These are phyloP conservation scores for Boletus rubescentipes DNA, from an alignment of 768 basidiomycete genomes.

Conservation along the genomic window DNA sequence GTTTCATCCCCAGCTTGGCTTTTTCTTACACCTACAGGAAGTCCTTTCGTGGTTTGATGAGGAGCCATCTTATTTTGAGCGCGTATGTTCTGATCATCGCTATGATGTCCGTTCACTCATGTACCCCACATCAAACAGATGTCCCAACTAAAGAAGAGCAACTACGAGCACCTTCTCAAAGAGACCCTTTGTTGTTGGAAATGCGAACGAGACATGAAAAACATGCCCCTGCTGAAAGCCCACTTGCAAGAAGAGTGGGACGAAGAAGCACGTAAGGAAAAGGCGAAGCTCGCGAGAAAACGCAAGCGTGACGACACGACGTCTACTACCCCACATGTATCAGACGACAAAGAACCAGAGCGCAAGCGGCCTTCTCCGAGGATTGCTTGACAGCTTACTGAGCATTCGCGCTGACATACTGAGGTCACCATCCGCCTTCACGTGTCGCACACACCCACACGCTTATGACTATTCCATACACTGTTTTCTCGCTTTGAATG, in stretches of 20 bases:
- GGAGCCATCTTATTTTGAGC: conserved; percentile 50
- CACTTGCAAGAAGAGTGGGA: conserved; percentile 80
- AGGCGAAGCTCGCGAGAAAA: conserved; percentile 41
- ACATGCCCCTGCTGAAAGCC: conserved; percentile 70
- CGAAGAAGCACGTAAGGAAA: conserved; percentile 41
- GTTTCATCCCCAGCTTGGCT: conserved; percentile 81
- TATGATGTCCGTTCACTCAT: background rate
- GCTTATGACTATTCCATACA: background rate
- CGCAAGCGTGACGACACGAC: conserved; percentile 32
- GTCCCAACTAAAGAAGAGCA: conserved; percentile 46
- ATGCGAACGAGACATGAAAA: conserved; percentile 62
- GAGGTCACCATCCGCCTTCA: background rate
- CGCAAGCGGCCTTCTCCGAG: conserved; percentile 11
- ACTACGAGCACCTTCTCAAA: conserved; percentile 69
- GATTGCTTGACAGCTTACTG: conserved; percentile 1
- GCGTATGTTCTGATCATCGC: conserved; percentile 37
- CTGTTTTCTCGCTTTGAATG: conserved; percentile 7
- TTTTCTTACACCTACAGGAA: conserved; percentile 75
- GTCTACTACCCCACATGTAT: background rate
- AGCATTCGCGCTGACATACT: background rate
- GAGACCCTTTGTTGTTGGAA: conserved; percentile 66
- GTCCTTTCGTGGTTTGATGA: conserved; percentile 83
- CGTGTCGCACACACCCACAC: background rate
- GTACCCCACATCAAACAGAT: conserved; percentile 40
- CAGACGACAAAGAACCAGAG: conserved; percentile 10